Percentiles rank a stretch among this genome's conserved stretches.
phyloP scores from a whole-genome alignment of 768 basidiomycete genomes.

The Termitomyces sp. region DNA sequence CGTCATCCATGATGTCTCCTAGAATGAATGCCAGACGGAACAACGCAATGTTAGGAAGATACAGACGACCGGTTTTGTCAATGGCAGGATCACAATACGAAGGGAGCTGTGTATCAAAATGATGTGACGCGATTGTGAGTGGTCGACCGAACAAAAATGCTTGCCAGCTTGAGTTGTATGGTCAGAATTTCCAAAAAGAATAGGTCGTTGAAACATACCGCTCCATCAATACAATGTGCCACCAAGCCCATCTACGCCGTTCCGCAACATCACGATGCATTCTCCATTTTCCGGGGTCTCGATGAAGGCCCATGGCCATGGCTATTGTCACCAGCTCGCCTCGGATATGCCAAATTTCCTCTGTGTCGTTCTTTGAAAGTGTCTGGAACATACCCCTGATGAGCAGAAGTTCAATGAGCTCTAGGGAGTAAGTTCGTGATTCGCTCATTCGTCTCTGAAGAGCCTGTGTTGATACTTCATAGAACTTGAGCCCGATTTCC shows the following conservation, averaged over 20 bases:
- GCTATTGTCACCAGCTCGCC: conserved; percentile 72
- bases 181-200: conserved; percentile 1
- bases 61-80: conserved; percentile 61
- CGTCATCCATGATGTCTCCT: conserved; percentile 83
- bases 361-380: conserved; percentile 67
- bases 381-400: conserved; percentile 68
- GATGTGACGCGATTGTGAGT: conserved; percentile 67
- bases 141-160: conserved; percentile 85
- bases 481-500: conserved; percentile 60
- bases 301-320: conserved; percentile 80
- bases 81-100: conserved; percentile 58
- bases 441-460: conserved; percentile 59
- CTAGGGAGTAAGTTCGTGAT: conserved; percentile 55
- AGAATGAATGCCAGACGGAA: conserved; percentile 74
- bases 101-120: conserved; percentile 79
- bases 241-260: conserved; percentile 85
- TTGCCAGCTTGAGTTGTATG: conserved; percentile 57
- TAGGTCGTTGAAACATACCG: conserved; percentile 36
- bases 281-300: conserved; percentile 77
- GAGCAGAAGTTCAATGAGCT: conserved; percentile 71
- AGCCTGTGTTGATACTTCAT: conserved; percentile 60
- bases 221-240: conserved; percentile 80
- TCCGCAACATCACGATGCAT: conserved; percentile 68
- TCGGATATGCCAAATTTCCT: conserved; percentile 74
- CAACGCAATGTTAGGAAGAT: conserved; percentile 69